Conservation (phyloP, 495 filamentous ascomycete species). For the Trypethelium eluteriae region DNA sequence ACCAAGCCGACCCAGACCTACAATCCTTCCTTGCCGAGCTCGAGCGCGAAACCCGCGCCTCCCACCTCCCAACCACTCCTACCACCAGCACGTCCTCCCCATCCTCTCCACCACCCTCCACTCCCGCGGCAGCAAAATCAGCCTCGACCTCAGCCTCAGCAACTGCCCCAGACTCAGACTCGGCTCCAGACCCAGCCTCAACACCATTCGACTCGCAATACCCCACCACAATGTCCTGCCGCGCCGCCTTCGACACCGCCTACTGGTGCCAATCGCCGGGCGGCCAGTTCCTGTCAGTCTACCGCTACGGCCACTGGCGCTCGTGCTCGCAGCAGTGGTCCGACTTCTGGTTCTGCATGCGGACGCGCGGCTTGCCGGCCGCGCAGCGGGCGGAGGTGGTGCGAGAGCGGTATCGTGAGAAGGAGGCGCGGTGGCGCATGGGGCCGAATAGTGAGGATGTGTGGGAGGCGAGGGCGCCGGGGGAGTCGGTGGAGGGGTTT, state of each 20-base stretch:
- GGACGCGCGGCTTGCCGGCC: constrained; percentile 47
- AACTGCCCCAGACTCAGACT: too few species aligned
- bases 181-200: too few species aligned
- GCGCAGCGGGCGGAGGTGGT: constrained; percentile 50
- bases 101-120: constrained; percentile 16
- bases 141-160: constrained; percentile 33
- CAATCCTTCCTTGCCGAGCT: constrained; percentile 46
- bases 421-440: constrained; percentile 63
- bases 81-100: constrained; percentile 1
- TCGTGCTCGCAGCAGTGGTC: constrained; percentile 74
- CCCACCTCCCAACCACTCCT: constrained; percentile 17
- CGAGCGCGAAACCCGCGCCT: constrained; percentile 25
- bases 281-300: constrained; percentile 77
- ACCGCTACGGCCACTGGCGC: constrained; percentile 70
- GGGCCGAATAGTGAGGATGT: constrained; percentile 82
- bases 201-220: constrained; percentile 50
- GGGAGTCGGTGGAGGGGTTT: constrained; percentile 40
- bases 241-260: constrained; percentile 80
- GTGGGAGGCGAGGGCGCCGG: constrained; percentile 59
- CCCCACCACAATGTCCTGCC: constrained; percentile 77
- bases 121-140: constrained; percentile 14
- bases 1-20: constrained; percentile 56
- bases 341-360: constrained; percentile 96
- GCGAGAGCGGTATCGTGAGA: constrained; percentile 61
- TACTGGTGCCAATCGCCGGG: constrained; percentile 93